Base-by-base conservation (phyloP, 257 asterid genomes). In the Perilla frutescens region DNA sequence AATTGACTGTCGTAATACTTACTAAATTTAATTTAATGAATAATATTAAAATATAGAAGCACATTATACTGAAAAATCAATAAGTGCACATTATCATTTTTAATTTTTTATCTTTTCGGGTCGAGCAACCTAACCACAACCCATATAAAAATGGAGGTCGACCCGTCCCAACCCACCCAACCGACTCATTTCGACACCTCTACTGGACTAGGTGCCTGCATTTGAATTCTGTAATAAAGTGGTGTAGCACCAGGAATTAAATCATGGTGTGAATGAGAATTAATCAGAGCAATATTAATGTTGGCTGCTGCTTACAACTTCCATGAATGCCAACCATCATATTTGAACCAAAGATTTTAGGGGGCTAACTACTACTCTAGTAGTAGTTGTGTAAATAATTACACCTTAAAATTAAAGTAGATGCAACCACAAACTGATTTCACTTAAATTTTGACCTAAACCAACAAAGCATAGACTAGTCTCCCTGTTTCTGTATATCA, bases 301-400 rank as follows among this genome's bases (percentile, higher is more conserved):
- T 8, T 39, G 48, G 36, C 50, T 66, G 34, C 50, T 49, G 13
- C 34, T n/a, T n/a, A 45, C 1, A 6, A 45, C 58, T 66, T 51
- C 71, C n/a, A 49, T 49, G 1, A 12, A 12, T 49, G 55, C 13
- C 15, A 49, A 6, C 53, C 53, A 12, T 48, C 37, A 44, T 44
- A 6, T 12, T 58, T 29, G 43, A 14, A 47, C 31, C 47, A 10
- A 14, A 1, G 26, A 3, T 20, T 4, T 43, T 9, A 0, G 41
- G 12, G 50, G 73, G 36, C 3, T 51, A 69, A 56, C 55, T 71
- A 45, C 8, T 47, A 34, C 37, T 2, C 37, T 34, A 34, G 37
- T 34, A 8, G 61, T 45, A 71, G 61, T 14, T 31, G 60, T 47
- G 76, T 41, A 40, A 47, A 45, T 71, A 14, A 54, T 34, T 44